Evolutionary conservation across 2,329 filamentous ascomycete species (phyloP), one percentile per base, ranked within the genome.

Genomic region (Orbilia oligospora): DNA sequence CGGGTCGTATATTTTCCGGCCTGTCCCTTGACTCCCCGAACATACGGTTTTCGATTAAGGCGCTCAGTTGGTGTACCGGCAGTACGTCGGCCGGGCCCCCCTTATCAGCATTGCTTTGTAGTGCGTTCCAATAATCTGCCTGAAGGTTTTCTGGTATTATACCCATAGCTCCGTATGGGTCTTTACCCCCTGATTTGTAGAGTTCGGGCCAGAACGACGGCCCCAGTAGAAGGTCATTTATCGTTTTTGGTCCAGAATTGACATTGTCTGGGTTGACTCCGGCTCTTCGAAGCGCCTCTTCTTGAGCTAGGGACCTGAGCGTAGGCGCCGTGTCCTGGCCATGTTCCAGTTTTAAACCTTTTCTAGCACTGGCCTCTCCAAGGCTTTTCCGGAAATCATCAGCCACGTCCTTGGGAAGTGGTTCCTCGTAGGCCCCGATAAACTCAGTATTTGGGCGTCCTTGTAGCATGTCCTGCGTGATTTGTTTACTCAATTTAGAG

Each of bases 131-230:
- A 30, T 30, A 30, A 30, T 30, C 27, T 6, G 27, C 27, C 27
- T 30, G 27, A 30, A 30, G 27, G 27, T 30, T 30, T 30, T 61
- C 56, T 33, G n/a, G 33, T n/a, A 49, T 20, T 56, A 65, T 18
- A 18, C 58, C 61, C 58, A 72, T 56, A 44, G 46, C 38, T 12
- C 18, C 4, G 18, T 64, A 72, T n/a, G 58, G 58, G 30, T 72
- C 36, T 22, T 30, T 36, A 20, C 38, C 33, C 12, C 18, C 18
- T 18, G 61, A 18, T 12, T 16, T n/a, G 63, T 58, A 73, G 9
- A 67, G 22, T n/a, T 58, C 20, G 5, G 61, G 10, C 24, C 46
- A 67, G 58, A 72, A 72, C 12, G 69, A 72, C 16, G 48, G 69
- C 9, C 38, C 24, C 1, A 72, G 24, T 5, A 72, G 48, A 18